A percentile compares a stretch with the other conserved stretches of the same genome.
Conservation (phyloP, 169 alveolate genomes). For the Pseudocohnilembus persalinus region DNA sequence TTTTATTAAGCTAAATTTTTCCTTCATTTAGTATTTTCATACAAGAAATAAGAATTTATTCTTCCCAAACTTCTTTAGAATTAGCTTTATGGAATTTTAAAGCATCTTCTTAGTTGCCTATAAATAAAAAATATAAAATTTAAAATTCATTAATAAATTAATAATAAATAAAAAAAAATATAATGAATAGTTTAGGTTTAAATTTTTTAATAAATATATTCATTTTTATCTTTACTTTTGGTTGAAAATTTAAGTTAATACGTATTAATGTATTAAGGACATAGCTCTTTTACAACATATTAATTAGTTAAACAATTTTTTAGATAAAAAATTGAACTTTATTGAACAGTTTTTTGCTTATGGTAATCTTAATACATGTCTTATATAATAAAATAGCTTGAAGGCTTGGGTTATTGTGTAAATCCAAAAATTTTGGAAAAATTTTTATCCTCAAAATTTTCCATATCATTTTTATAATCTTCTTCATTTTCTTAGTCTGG, state of each 20-base stretch:
- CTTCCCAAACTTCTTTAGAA: not conserved
- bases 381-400: not conserved
- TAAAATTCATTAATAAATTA: too few species aligned
- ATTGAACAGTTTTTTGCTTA: too few species aligned
- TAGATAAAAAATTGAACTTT: not conserved
- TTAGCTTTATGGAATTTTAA: not conserved
- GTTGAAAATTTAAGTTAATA: too few species aligned
- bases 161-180: too few species aligned
- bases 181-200: too few species aligned
- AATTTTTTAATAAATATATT: too few species aligned
- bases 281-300: not conserved
- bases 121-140: too few species aligned
- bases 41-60: not conserved
- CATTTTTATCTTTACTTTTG: not conserved
- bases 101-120: not conserved
- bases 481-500: not conserved
- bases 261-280: not conserved
- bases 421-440: too few species aligned
- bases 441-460: not conserved
- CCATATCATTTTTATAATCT: not conserved
- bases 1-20: not conserved
- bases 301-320: not conserved
- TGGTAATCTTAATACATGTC: not conserved
- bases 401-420: not conserved
- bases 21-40: not conserved